Percentiles rank a stretch among this genome's conserved stretches.
Conservation (phyloP, 1,139 yeast genomes). For the Protomyces inundatus region DNA sequence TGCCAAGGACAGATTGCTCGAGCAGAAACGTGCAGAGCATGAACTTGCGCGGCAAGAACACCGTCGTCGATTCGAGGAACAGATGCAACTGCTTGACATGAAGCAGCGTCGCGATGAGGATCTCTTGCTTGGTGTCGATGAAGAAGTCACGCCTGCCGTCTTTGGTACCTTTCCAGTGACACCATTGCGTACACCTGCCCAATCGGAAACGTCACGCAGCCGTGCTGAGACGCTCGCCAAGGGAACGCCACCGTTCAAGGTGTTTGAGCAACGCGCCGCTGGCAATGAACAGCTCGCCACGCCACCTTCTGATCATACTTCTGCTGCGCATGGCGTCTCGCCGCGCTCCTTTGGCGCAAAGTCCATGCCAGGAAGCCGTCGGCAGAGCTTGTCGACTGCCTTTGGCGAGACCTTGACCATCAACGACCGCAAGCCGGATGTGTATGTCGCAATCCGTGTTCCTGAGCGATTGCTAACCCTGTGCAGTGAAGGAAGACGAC, state of each 20-base stretch:
- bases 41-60: constrained; percentile 33
- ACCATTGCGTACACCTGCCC: constrained; percentile 31
- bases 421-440: neutral
- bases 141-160: constrained; percentile 19
- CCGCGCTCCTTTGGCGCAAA: constrained; percentile 29
- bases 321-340: constrained; percentile 30
- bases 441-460: constrained; percentile 6
- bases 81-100: constrained; percentile 33
- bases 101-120: constrained; percentile 34
- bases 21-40: constrained; percentile 34
- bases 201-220: constrained; percentile 27
- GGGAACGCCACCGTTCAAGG: constrained; percentile 20
- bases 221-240: constrained; percentile 24
- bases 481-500: constrained; percentile 13
- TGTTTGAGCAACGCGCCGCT: constrained; percentile 26
- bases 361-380: constrained; percentile 28
- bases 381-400: constrained; percentile 27
- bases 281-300: constrained; percentile 31
- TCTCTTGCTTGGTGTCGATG: constrained; percentile 30
- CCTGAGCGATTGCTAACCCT: constrained; percentile 6
- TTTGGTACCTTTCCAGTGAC: constrained; percentile 30
- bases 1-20: constrained; percentile 27
- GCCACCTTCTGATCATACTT: constrained; percentile 31
- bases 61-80: constrained; percentile 34
- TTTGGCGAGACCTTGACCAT: neutral